Conservation (phyloP, 1,139 yeast genomes). For the Magnusiomyces magnusii region DNA sequence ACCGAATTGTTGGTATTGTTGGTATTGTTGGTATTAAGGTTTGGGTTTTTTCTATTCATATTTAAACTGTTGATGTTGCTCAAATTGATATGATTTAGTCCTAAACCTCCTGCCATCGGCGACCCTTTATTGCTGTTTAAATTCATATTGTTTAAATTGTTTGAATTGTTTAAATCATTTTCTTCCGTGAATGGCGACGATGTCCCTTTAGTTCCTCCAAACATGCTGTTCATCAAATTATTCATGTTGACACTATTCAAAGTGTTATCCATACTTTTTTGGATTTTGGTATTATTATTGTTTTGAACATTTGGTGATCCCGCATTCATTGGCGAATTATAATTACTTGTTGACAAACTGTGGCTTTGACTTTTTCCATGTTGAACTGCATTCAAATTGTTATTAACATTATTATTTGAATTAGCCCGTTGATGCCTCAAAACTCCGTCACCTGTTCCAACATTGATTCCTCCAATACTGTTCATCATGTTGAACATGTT, state of each 20-base stretch:
- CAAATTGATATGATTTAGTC: neutral
- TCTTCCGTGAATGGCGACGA: neutral
- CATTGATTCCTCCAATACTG: conserved; percentile 1
- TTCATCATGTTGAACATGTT: neutral
- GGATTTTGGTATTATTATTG: neutral
- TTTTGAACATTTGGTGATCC: neutral
- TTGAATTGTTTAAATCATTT: too few species aligned
- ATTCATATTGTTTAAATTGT: too few species aligned
- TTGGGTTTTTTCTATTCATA: neutral
- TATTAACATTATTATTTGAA: neutral
- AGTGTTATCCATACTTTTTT: neutral
- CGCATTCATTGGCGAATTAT: too few species aligned
- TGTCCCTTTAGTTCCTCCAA: too few species aligned
- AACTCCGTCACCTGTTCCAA: neutral
- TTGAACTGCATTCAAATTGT: neutral
- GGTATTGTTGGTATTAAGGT: neutral
- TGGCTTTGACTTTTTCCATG: neutral
- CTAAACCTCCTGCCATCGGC: neutral
- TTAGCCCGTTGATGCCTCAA: neutral
- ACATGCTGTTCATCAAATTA: neutral
- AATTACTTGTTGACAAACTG: too few species aligned
- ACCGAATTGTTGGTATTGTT: conserved; percentile 9
- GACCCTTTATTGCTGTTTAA: too few species aligned
- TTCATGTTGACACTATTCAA: neutral
- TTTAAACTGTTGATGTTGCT: neutral